Conservation (phyloP, 2,329 filamentous ascomycete genomes). For the Rasamsonia emersonii region DNA sequence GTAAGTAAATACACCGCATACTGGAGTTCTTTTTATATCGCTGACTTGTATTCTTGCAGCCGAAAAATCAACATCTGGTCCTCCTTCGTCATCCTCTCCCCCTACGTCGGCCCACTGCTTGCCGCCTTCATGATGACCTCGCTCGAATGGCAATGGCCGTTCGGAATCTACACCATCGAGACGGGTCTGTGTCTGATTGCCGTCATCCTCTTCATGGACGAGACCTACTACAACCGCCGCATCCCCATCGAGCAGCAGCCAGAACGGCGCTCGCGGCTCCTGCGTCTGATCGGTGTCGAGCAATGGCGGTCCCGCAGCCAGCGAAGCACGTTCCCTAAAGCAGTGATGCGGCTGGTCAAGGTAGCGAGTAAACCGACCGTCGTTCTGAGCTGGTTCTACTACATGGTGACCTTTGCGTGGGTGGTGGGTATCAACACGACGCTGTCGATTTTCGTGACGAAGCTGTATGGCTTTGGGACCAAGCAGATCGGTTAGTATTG, state of each 20-base stretch:
- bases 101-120: constrained; percentile 25
- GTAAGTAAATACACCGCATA: background rate
- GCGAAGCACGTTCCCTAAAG: constrained; percentile 25
- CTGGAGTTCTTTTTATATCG: background rate
- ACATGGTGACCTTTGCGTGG: constrained; percentile 34
- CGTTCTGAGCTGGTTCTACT: constrained; percentile 27
- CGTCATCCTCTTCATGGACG: constrained; percentile 26
- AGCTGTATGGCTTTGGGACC: constrained; percentile 43
- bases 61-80: constrained; percentile 34
- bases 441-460: constrained; percentile 43
- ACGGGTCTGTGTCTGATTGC: constrained; percentile 25
- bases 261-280: constrained; percentile 18
- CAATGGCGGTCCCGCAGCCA: constrained; percentile 20
- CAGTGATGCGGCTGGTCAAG: constrained; percentile 26
- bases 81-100: constrained; percentile 26
- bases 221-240: constrained; percentile 31
- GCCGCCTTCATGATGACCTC: constrained; percentile 30
- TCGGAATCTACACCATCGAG: constrained; percentile 27
- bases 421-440: constrained; percentile 49
- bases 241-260: constrained; percentile 22
- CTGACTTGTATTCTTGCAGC: constrained; percentile 2
- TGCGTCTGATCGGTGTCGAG: constrained; percentile 27
- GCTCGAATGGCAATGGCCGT: constrained; percentile 27
- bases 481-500: constrained; percentile 39
- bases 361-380: constrained; percentile 33